These are phyloP conservation scores for Xanthoconium purpureum DNA, from an alignment of 768 basidiomycete genomes.

Conservation along the genomic window DNA sequence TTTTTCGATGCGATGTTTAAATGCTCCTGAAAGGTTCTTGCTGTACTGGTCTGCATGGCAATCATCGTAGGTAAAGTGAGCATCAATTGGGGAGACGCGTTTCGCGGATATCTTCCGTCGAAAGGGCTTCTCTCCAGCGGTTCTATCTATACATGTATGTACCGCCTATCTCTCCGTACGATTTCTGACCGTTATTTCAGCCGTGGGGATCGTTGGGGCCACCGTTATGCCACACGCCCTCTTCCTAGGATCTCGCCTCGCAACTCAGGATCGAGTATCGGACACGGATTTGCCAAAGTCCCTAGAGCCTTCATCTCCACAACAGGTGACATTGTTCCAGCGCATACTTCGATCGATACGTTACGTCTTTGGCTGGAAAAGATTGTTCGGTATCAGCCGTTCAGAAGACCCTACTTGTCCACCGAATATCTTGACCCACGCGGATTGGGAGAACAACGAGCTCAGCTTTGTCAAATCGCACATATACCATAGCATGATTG, in stretches of 20 bases:
- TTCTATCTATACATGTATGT: constrained; percentile 64
- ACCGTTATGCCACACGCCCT: constrained; percentile 94
- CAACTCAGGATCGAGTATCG: constrained; percentile 71
- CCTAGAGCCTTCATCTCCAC: background rate
- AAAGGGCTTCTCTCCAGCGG: constrained; percentile 53
- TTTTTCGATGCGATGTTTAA: background rate
- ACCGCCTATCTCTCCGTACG: constrained; percentile 5
- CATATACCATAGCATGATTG: constrained; percentile 61
- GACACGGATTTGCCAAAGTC: constrained; percentile 19
- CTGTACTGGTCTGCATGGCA: constrained; percentile 75
- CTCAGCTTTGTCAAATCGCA: constrained; percentile 58
- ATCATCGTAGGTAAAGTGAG: constrained; percentile 70
- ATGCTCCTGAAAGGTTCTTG: constrained; percentile 45
- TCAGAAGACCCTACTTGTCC: constrained; percentile 22
- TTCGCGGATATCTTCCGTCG: constrained; percentile 75
- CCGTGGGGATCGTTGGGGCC: constrained; percentile 73
- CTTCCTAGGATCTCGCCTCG: constrained; percentile 84
- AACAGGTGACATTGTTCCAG: constrained; percentile 23
- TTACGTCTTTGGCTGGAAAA: constrained; percentile 10
- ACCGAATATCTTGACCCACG: constrained; percentile 40
- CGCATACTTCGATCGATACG: constrained; percentile 10
- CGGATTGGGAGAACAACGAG: constrained; percentile 55
- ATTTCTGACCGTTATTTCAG: constrained; percentile 32
- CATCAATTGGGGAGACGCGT: constrained; percentile 70
- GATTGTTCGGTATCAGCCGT: constrained; percentile 24